Conservation (phyloP, 225 moss, liverwort and hornwort genomes). For the Straminergon stramineum region DNA sequence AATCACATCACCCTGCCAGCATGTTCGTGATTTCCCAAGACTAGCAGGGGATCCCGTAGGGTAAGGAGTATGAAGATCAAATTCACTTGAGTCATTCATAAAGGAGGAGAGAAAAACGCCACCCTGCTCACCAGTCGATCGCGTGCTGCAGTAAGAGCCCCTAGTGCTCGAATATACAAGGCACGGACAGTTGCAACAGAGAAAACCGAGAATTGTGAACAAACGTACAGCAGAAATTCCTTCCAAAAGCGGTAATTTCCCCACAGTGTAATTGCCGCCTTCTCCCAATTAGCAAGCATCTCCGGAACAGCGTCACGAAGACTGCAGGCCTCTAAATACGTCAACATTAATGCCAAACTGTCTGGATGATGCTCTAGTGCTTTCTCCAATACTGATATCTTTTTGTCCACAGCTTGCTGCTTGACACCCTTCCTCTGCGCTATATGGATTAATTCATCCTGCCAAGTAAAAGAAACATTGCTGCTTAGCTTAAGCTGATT, state of each 20-base stretch:
- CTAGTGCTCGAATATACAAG: conserved; percentile 61
- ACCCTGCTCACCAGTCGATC: conserved; percentile 45
- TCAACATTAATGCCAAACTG: conserved; percentile 61
- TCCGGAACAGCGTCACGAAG: conserved; percentile 61
- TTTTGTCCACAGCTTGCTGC: conserved; percentile 78
- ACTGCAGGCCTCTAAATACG: conserved; percentile 80
- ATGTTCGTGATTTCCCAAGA: not conserved
- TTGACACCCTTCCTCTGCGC: conserved; percentile 68
- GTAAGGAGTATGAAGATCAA: not conserved
- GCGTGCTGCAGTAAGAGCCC: conserved; percentile 60
- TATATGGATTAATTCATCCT: conserved; percentile 81
- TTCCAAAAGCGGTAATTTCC: conserved; percentile 82
- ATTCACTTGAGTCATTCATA: not conserved
- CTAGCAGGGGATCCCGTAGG: not conserved
- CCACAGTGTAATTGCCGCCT: conserved; percentile 35
- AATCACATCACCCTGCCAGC: not conserved
- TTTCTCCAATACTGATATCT: conserved; percentile 77
- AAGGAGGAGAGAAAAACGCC: not conserved
- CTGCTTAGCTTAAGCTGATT: not conserved
- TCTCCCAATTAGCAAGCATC: conserved; percentile 77
- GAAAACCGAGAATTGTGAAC: conserved; percentile 81
- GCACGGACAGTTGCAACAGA: conserved; percentile 66
- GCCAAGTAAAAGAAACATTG: conserved; percentile 3
- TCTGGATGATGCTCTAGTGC: conserved; percentile 60
- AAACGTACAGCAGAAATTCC: conserved; percentile 66